A percentile compares a stretch with the other conserved stretches of the same genome.
phyloP scores from a whole-genome alignment of 2,329 filamentous ascomycete genomes.

The Epichloe hybrida region DNA sequence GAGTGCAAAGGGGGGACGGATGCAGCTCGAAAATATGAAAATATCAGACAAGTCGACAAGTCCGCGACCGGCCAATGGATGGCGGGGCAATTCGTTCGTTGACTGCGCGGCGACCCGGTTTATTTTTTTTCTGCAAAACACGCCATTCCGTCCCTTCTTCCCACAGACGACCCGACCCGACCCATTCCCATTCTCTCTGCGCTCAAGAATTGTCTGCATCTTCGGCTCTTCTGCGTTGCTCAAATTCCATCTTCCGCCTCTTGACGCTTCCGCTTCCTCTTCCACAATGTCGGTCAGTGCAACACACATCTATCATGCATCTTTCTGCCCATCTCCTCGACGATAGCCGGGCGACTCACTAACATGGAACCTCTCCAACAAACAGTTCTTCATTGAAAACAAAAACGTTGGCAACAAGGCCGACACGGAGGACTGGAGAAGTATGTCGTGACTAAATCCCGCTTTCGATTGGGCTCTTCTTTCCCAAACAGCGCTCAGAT shows the following conservation, averaged over 20 bases:
- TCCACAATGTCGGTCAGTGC: slow-evolving; percentile 7
- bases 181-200: too few species aligned
- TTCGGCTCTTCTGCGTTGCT: not conserved
- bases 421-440: slow-evolving; percentile 69
- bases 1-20: not conserved
- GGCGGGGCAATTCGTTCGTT: too few species aligned
- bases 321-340: not conserved
- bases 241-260: not conserved
- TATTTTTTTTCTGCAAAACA: not conserved
- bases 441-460: slow-evolving; percentile 33
- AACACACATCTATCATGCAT: not conserved
- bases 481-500: not conserved
- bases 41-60: too few species aligned
- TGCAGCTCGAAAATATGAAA: too few species aligned
- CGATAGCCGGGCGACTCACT: slow-evolving; percentile 16
- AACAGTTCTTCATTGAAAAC: slow-evolving; percentile 60
- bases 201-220: not conserved
- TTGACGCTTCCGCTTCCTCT: not conserved
- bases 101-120: too few species aligned
- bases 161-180: not conserved
- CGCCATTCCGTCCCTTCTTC: not conserved
- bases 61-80: too few species aligned
- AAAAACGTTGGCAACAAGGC: slow-evolving; percentile 63
- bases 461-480: not conserved
- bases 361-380: slow-evolving; percentile 7